Conservation (phyloP, 2,329 filamentous ascomycete genomes). For the Curvularia spicifera region DNA sequence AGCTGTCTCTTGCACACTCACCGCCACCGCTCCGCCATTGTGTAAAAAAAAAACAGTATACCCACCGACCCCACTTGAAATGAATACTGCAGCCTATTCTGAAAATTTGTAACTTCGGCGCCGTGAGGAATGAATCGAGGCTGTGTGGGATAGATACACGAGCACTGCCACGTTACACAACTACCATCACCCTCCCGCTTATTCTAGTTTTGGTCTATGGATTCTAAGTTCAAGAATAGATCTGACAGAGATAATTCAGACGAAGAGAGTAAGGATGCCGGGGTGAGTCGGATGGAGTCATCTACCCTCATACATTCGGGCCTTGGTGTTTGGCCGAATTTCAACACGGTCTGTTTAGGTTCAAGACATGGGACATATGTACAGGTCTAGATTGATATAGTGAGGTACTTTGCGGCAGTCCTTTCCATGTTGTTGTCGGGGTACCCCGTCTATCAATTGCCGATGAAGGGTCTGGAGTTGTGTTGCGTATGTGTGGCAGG, state of each 20-base stretch:
- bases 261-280: not conserved
- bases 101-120: slow-evolving; percentile 1
- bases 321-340: not conserved
- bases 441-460: not conserved
- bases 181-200: not conserved
- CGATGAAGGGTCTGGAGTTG: not conserved
- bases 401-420: not conserved
- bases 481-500: not conserved
- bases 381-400: not conserved
- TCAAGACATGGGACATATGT: not conserved
- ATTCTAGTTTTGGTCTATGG: not conserved
- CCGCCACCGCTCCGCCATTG: not conserved
- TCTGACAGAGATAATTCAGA: not conserved
- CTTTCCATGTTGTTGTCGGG: not conserved
- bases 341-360: not conserved
- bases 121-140: slow-evolving; percentile 3
- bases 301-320: not conserved
- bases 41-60: not conserved
- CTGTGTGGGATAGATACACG: slow-evolving; percentile 5
- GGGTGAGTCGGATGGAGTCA: not conserved
- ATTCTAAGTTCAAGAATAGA: slow-evolving; percentile 3
- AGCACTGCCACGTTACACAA: slow-evolving; percentile 10
- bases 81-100: not conserved
- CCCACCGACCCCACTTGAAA: not conserved
- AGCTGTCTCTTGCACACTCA: slow-evolving; percentile 5